Percentiles rank a stretch among this genome's conserved stretches.
Conservation (phyloP, 805 yeast genomes). For the Saturnispora sekii region DNA sequence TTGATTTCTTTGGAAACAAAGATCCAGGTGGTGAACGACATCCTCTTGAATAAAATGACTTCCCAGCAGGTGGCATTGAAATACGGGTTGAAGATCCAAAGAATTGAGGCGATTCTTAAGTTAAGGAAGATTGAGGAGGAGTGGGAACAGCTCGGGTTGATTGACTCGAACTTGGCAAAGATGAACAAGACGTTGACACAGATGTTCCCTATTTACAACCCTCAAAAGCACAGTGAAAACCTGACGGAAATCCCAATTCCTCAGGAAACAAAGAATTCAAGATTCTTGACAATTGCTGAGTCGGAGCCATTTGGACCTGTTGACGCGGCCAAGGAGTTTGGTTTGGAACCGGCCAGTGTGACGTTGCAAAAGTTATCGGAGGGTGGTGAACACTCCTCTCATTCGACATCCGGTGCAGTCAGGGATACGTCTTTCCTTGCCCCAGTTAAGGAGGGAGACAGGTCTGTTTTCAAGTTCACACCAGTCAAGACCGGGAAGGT, state of each 20-base stretch:
- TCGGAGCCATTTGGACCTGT: constrained; percentile 92
- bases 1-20: constrained; percentile 52
- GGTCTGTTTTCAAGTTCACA: constrained; percentile 62
- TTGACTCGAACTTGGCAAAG: constrained; percentile 45
- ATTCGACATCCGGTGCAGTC: constrained; percentile 20
- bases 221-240: constrained; percentile 49
- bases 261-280: constrained; percentile 65
- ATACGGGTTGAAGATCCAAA: constrained; percentile 71
- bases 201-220: constrained; percentile 69
- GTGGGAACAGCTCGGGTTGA: constrained; percentile 45
- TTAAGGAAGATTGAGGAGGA: constrained; percentile 55
- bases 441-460: constrained; percentile 57
- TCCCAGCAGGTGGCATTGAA: constrained; percentile 68
- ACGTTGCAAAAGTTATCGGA: constrained; percentile 63
- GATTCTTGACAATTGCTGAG: constrained; percentile 85
- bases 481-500: constrained; percentile 73
- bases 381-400: constrained; percentile 41
- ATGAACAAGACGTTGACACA: constrained; percentile 58
- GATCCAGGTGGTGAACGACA: constrained; percentile 46
- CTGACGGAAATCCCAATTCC: constrained; percentile 93
- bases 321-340: constrained; percentile 83
- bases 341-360: constrained; percentile 77
- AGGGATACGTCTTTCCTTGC: constrained; percentile 38
- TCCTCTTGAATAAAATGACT: constrained; percentile 37
- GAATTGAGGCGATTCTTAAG: constrained; percentile 81